Evolutionary conservation across 163 green algal species (phyloP), one percentile per base, ranked within the genome.

Genomic region (Volvox carteri): DNA sequence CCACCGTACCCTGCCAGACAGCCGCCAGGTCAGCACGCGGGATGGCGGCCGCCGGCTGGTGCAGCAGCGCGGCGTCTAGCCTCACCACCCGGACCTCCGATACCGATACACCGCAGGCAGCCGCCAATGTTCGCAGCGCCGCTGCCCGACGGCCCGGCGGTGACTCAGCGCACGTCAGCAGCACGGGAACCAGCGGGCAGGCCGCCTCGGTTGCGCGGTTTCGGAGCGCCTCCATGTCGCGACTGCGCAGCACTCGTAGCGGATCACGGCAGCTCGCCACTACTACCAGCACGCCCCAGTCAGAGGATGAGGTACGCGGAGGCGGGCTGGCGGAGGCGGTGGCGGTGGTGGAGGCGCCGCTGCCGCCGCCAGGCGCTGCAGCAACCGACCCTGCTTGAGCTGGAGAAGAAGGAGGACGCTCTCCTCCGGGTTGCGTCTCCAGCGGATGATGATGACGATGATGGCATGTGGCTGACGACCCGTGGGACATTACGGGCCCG

Each of bases 111-210:
- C 84, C 50, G 84, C 84, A 88, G 0, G 68, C 84, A 25, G 50
- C 70, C 18, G 84, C 84, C 84, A 88, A 50, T 35, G 84, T 11
- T 1, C 54, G 37, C 28, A 37, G 25, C 68, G 68, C 84, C 52
- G 70, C 70, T 6, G 50, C 84, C 3, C 70, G 50, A 1, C 68
- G 48, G 6, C 21, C 37, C 72, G 72, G 54, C 39, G 84, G 72
- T 50, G 72, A 54, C 16, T 46, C 70, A 4, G 25, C 19, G 52
- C 72, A 68, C 0, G 84, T 74, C 2, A 89, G 84, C 54, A 89
- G 84, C 54, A 89, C 84, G 4, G 84, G 84, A n/a, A 89, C n/a
- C 39, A 89, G 39, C n/a, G 54, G 48, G 72, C 84, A 89, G 5
- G 18, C 42, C 7, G 73, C 84, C 11, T 37, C 62, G 1, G 67